Evolutionary conservation across 257 asterid genomes (phyloP), one percentile per base, ranked within the genome.

Genomic region (Eustoma russellianum): DNA sequence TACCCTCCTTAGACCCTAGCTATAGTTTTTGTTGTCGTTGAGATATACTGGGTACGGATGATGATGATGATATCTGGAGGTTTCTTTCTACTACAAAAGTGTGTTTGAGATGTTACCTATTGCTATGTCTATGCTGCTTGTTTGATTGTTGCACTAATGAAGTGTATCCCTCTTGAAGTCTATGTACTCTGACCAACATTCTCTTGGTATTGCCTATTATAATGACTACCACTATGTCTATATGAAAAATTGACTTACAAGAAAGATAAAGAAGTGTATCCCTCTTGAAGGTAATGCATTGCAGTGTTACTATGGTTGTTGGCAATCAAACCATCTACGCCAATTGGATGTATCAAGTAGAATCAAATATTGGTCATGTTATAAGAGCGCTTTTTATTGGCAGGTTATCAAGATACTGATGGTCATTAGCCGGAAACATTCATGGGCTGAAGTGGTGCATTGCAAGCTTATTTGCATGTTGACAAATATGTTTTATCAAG

Each of bases 391-490:
- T 55, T 18, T 41, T 52, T 44, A 41, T 50, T 46, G 64, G 46
- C 83, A 92, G 99, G 97, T 92, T 64, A 78, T 92, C 56, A 81
- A 85, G 77, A 86, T 72, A 65, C 88, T 92, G 52, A 73, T 83
- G 76, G 78, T 70, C 64, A 82, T 85, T 59, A 88, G 99, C 70
- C 76, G 93, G 73, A 83, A 73, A 68, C 79, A 92, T 72, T 83
- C 86, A 41, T 92, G 99, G 99, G 95, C 97, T 28, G 95, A 85
- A 78, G 80, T 85, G 63, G 94, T 92, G 74, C 97, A 82, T 67
- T 77, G 85, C 90, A 85, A 88, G 74, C 97, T 92, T 53, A 75
- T 92, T 69, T 86, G 91, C 78, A 85, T 92, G 91, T 70, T 92
- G 79, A 75, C 99, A 30, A 85, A 79, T 78, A 82, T 92, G 94